phyloP scores from a whole-genome alignment of 2,329 filamentous ascomycete genomes.

The Arthroderma sp. region DNA sequence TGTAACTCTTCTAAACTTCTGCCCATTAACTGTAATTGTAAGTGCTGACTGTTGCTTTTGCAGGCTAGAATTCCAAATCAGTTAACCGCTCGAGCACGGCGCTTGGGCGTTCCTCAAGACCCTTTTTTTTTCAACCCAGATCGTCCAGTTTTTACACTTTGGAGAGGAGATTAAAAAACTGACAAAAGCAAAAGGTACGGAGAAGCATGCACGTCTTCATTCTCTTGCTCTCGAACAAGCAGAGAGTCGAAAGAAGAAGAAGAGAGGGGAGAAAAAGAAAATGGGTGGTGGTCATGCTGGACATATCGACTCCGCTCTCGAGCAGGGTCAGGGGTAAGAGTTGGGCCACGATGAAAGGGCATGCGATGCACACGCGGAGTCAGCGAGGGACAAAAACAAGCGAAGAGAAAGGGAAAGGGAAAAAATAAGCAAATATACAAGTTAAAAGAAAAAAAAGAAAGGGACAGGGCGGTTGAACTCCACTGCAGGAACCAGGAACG shows the following conservation, averaged over 20 bases:
- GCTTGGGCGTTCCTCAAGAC: not conserved
- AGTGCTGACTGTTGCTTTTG: not conserved
- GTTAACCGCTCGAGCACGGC: not conserved
- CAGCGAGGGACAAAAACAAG: not conserved
- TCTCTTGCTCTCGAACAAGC: too few species aligned
- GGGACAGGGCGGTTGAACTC: not conserved
- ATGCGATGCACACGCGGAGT: not conserved
- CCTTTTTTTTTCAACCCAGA: not conserved
- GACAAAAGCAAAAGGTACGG: too few species aligned
- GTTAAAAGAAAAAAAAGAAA: not conserved
- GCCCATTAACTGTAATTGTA: not conserved
- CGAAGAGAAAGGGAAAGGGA: too few species aligned
- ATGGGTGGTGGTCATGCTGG: not conserved
- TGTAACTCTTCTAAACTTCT: not conserved
- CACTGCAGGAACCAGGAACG: slow-evolving; percentile 4
- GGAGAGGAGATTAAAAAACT: not conserved
- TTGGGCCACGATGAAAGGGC: not conserved
- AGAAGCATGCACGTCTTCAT: not conserved
- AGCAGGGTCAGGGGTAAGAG: not conserved
- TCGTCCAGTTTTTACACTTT: not conserved
- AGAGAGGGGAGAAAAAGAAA: not conserved
- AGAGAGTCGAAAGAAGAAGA: not conserved
- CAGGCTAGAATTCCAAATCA: not conserved
- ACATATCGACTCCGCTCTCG: not conserved
- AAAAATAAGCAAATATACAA: not conserved